Conservation (phyloP, 2,329 filamentous ascomycete genomes). For the Aspergillus melleus region DNA sequence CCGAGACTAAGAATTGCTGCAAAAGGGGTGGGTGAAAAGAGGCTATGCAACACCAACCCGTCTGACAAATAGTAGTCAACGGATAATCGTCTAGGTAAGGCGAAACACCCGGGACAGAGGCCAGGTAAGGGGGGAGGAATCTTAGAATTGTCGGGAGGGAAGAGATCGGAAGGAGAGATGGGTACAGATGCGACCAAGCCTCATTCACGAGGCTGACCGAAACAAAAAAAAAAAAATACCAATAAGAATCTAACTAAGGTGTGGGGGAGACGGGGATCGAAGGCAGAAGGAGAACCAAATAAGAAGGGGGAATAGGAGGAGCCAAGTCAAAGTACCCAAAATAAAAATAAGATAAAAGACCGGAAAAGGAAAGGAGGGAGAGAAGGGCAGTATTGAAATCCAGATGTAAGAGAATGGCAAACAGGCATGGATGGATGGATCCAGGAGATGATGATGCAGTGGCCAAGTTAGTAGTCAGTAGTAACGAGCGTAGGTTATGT, state of each 20-base stretch:
- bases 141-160: neutral
- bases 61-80: constrained; percentile 13
- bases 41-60: constrained; percentile 13
- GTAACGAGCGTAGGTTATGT: neutral
- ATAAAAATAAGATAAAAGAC: neutral
- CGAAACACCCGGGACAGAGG: constrained; percentile 4
- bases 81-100: constrained; percentile 6
- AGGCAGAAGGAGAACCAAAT: neutral
- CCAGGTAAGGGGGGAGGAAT: constrained; percentile 8
- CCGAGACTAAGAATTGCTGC: constrained; percentile 6
- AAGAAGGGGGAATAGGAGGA: neutral
- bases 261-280: too few relatives aligned
- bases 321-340: neutral
- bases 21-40: constrained; percentile 8
- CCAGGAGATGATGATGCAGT: neutral
- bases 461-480: neutral
- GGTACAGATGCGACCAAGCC: constrained; percentile 1
- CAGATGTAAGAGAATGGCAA: neutral
- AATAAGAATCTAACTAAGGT: constrained; percentile 1
- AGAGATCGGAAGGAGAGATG: neutral
- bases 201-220: constrained; percentile 3
- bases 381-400: neutral
- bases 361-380: constrained; percentile 1
- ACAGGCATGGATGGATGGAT: neutral
- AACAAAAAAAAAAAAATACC: neutral